These are phyloP conservation scores for Penicillium pancosmium DNA, from an alignment of 495 filamentous ascomycete species.

Conservation along the genomic window DNA sequence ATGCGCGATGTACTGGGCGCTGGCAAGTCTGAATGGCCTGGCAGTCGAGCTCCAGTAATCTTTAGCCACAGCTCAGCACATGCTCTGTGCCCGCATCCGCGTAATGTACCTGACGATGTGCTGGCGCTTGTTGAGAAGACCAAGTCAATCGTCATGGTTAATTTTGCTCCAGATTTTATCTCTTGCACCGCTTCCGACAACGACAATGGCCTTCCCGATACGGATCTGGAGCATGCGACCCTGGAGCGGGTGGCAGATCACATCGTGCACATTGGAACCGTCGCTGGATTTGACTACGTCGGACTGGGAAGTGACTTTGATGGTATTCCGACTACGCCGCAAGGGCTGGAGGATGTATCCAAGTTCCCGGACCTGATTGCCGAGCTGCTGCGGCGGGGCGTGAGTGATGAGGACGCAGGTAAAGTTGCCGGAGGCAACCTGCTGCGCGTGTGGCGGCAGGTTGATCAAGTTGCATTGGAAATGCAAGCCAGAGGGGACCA, in stretches of 20 bases:
- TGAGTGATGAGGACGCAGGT: constrained; percentile 66
- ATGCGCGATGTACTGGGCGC: constrained; percentile 59
- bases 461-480: constrained; percentile 64
- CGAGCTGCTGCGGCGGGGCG: constrained; percentile 67
- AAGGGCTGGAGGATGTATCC: constrained; percentile 72
- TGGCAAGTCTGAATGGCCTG: constrained; percentile 42
- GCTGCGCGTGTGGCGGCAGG: constrained; percentile 74
- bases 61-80: constrained; percentile 61
- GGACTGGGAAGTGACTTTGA: constrained; percentile 68
- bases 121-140: constrained; percentile 56
- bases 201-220: constrained; percentile 44
- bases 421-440: constrained; percentile 76
- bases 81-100: constrained; percentile 54
- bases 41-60: constrained; percentile 55
- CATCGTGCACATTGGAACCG: constrained; percentile 56
- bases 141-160: constrained; percentile 62
- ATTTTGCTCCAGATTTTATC: constrained; percentile 74
- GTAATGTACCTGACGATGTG: constrained; percentile 64
- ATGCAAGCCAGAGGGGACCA: constrained; percentile 61
- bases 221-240: constrained; percentile 67
- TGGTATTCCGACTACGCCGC: constrained; percentile 52
- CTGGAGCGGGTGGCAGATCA: constrained; percentile 75
- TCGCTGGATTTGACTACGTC: constrained; percentile 62
- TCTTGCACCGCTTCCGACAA: constrained; percentile 54
- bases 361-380: constrained; percentile 81